phyloP scores from a whole-genome alignment of 495 filamentous ascomycete species.

The Astrothelium macrocarpum region DNA sequence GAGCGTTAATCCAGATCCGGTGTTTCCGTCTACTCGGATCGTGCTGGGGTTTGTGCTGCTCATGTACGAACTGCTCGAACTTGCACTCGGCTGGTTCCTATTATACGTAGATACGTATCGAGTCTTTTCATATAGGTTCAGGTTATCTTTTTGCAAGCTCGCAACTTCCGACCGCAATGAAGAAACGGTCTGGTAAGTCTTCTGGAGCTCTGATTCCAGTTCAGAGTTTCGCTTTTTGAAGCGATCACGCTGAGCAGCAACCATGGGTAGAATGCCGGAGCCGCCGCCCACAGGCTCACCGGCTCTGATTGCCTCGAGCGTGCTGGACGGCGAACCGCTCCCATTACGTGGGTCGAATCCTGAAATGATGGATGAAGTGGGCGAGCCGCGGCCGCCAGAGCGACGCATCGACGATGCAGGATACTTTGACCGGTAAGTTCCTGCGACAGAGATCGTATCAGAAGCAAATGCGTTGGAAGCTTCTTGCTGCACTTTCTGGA shows the following conservation, averaged over 20 bases:
- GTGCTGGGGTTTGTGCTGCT: conserved; percentile 66
- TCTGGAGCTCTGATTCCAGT: conserved; percentile 82
- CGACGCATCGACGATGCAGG: conserved; percentile 63
- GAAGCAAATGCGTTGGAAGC: conserved; percentile 73
- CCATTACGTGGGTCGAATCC: conserved; percentile 67
- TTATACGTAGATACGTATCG: conserved; percentile 91
- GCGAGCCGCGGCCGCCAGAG: conserved; percentile 56
- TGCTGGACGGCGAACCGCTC: conserved; percentile 26
- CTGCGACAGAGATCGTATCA: conserved; percentile 79
- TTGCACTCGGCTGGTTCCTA: conserved; percentile 36
- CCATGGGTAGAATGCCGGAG: conserved; percentile 91
- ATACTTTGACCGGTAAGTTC: conserved; percentile 79
- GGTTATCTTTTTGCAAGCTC: conserved; percentile 89
- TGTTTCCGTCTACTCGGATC: conserved; percentile 51
- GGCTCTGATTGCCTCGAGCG: conserved; percentile 49
- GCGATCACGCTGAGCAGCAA: conserved; percentile 92
- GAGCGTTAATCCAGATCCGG: conserved; percentile 53
- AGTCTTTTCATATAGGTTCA: conserved; percentile 95
- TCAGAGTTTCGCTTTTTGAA: conserved; percentile 95
- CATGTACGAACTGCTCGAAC: conserved; percentile 62
- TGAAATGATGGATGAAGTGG: conserved; percentile 94
- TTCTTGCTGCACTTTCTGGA: conserved; percentile 77
- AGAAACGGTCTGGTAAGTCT: conserved; percentile 69
- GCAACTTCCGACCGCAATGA: conserved; percentile 85
- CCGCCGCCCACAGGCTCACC: conserved; percentile 71